Percentiles rank a stretch among this genome's conserved stretches.
These are phyloP conservation scores for Misopates orontium DNA, from an alignment of 257 asterid species.

Conservation along the genomic window DNA sequence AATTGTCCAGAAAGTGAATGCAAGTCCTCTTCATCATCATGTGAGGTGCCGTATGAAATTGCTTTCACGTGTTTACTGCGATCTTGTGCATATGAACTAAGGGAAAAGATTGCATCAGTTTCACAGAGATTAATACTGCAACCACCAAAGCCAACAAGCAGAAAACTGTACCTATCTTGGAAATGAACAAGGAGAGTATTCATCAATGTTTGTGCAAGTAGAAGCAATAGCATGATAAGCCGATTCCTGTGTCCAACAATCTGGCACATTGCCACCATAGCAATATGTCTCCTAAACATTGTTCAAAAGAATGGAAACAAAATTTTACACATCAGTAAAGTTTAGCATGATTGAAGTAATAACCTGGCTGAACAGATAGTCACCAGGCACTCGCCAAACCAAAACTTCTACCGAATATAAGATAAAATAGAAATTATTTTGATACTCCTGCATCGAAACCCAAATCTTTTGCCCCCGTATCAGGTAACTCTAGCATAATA, in stretches of 20 bases:
- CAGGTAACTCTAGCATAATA: no score
- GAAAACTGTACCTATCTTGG: conserved; percentile 66
- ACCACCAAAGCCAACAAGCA: background rate
- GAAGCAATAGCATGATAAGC: conserved; percentile 68
- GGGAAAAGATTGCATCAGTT: conserved; percentile 16
- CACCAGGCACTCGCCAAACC: conserved; percentile 17
- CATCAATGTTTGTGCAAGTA: conserved; percentile 82
- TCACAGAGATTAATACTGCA: conserved; percentile 14
- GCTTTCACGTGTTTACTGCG: conserved; percentile 38
- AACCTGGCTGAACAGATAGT: conserved; percentile 13
- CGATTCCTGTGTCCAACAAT: conserved; percentile 70
- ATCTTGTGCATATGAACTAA: conserved; percentile 35
- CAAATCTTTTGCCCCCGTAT: no score
- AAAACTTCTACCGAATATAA: no score
- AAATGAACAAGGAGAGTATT: conserved; percentile 79
- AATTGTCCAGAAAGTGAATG: conserved; percentile 58
- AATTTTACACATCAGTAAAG: conserved; percentile 5
- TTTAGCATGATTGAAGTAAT: conserved; percentile 13
- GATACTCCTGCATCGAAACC: no score
- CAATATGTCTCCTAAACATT: conserved; percentile 70
- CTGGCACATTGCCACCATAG: conserved; percentile 85
- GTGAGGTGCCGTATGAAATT: conserved; percentile 37
- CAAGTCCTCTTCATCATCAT: conserved; percentile 51
- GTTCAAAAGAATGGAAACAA: background rate
- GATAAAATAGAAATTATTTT: no score